Percentiles rank a stretch among this genome's conserved stretches.
Evolutionary conservation across 2,329 filamentous ascomycete species (phyloP).

Genomic region (Hypoxylon sp.): DNA sequence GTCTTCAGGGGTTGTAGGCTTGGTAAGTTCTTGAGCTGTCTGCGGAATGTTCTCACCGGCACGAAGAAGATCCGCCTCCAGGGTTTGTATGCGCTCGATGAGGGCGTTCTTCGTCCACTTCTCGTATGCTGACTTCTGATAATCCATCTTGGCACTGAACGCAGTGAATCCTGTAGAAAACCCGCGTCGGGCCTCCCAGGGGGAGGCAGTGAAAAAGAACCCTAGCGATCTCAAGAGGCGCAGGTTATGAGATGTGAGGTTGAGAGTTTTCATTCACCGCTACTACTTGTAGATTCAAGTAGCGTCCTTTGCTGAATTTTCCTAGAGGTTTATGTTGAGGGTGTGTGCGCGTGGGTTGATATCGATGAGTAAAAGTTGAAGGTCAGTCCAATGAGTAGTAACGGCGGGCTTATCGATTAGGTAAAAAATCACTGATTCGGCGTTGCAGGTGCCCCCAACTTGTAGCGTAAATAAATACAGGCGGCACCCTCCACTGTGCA

Average conservation of each 20-base stretch:
- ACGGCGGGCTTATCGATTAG: slow-evolving; percentile 48
- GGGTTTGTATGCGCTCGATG: slow-evolving; percentile 73
- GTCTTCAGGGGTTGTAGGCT: neutral
- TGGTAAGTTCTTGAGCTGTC: neutral
- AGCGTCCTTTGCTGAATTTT: slow-evolving; percentile 3
- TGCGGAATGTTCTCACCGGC: slow-evolving; percentile 22
- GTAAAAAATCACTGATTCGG: slow-evolving; percentile 11
- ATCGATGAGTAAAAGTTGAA: slow-evolving; percentile 25
- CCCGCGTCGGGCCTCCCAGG: slow-evolving; percentile 34
- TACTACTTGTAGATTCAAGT: neutral
- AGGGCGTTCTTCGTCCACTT: slow-evolving; percentile 78
- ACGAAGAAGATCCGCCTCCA: slow-evolving; percentile 69
- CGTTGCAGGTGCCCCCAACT: neutral
- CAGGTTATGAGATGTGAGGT: slow-evolving; percentile 43
- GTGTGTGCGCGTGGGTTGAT: neutral
- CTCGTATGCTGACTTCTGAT: slow-evolving; percentile 64
- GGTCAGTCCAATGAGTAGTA: slow-evolving; percentile 17
- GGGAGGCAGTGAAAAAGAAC: slow-evolving; percentile 23
- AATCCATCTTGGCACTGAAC: slow-evolving; percentile 45
- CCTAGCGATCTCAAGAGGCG: slow-evolving; percentile 38
- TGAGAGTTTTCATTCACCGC: slow-evolving; percentile 47
- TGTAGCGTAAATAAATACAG: slow-evolving; percentile 19
- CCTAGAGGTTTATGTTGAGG: neutral
- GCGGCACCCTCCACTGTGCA: neutral
- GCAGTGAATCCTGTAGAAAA: slow-evolving; percentile 43